Conservation (phyloP, 345 rosid genomes). For the Physaria fendleri region DNA sequence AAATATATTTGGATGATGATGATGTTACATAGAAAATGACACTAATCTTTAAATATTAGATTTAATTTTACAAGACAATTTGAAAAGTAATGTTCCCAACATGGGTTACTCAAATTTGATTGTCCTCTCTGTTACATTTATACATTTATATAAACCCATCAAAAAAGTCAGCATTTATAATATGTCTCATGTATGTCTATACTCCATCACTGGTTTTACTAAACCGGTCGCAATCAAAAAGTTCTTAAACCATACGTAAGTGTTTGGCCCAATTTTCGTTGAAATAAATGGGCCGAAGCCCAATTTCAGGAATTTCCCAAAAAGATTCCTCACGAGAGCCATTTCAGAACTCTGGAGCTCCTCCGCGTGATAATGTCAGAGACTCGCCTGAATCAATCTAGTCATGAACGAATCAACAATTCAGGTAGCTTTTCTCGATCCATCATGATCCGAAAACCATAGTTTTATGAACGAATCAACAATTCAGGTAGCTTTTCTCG, state of each 20-base stretch:
- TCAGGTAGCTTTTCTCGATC: constrained; percentile 27
- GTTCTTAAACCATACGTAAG: too few relatives aligned
- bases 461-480: constrained; percentile 6
- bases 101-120: constrained; percentile 16
- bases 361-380: constrained; percentile 16
- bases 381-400: constrained; percentile 17
- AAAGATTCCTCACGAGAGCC: too few relatives aligned
- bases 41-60: neutral
- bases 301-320: too few relatives aligned
- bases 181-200: neutral
- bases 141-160: neutral
- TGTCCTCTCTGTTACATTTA: constrained; percentile 22
- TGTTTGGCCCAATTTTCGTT: too few relatives aligned
- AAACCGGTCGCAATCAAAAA: too few relatives aligned
- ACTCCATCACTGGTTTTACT: too few relatives aligned
- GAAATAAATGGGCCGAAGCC: too few relatives aligned
- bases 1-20: constrained; percentile 6
- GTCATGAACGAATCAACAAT: constrained; percentile 2
- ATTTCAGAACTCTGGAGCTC: neutral
- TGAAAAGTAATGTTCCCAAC: constrained; percentile 24
- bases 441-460: too few relatives aligned
- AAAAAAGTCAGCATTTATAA: neutral
- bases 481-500: constrained; percentile 26
- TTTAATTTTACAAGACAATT: neutral
- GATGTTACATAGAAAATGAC: constrained; percentile 8